Percentiles rank a stretch among this genome's conserved stretches.
Conservation (phyloP, 106 monocot genomes). For the Allium sativum region DNA sequence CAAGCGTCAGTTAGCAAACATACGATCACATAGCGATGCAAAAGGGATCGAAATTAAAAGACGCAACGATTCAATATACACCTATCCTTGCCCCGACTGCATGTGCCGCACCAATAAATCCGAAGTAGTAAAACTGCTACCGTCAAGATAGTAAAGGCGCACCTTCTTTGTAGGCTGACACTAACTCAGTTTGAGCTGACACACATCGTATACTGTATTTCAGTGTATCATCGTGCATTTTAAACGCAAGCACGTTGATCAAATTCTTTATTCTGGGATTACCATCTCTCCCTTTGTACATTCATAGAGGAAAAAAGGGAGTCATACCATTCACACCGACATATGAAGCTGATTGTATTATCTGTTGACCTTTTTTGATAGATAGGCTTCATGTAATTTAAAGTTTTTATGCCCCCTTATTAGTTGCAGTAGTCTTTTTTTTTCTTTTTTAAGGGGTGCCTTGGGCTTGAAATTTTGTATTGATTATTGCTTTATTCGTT, state of each 20-base stretch:
- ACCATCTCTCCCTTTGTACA: constrained; percentile 13
- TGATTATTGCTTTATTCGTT: constrained; percentile 5
- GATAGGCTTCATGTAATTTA: constrained; percentile 5
- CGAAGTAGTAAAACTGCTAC: constrained; percentile 32
- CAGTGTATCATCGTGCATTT: constrained; percentile 7
- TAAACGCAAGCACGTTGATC: constrained; percentile 19
- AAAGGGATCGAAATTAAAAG: constrained; percentile 88
- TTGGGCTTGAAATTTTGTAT: background rate
- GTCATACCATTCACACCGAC: background rate
- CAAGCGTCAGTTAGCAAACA: constrained; percentile 72
- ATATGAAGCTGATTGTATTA: constrained; percentile 10
- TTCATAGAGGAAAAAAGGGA: background rate
- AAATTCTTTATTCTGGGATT: constrained; percentile 31
- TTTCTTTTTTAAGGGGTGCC: background rate
- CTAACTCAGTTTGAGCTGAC: background rate
- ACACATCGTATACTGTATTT: constrained; percentile 9
- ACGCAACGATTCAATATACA: constrained; percentile 69
- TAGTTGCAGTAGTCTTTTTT: background rate
- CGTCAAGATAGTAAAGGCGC: constrained; percentile 18
- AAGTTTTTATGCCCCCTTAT: background rate
- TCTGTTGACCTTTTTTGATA: background rate
- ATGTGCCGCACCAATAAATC: constrained; percentile 75
- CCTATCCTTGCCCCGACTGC: constrained; percentile 85
- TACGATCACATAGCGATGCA: constrained; percentile 76
- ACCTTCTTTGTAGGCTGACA: background rate